These are phyloP conservation scores for Cydonia oblonga DNA, from an alignment of 331 rosid genomes.

Conservation along the genomic window DNA sequence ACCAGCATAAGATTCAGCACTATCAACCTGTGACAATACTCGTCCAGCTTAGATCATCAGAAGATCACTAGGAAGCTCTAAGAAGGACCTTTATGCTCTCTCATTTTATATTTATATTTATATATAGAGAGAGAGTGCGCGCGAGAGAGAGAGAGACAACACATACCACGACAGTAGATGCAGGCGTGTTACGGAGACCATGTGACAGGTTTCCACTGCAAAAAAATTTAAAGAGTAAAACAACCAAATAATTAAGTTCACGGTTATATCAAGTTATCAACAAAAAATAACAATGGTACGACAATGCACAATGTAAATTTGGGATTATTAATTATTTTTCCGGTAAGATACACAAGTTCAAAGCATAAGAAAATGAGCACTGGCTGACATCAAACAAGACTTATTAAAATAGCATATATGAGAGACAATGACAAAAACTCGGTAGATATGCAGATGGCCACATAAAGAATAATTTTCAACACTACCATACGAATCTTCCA, in stretches of 20 bases:
- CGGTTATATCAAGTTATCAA: neutral
- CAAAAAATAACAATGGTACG: neutral
- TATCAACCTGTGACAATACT: conserved; percentile 45
- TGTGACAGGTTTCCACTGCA: conserved; percentile 72
- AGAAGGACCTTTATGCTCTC: no score
- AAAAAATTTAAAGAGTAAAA: neutral
- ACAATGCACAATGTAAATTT: neutral
- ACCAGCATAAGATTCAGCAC: conserved; percentile 67
- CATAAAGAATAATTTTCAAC: neutral
- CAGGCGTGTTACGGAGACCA: conserved; percentile 77
- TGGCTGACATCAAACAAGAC: neutral
- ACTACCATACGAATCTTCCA: neutral
- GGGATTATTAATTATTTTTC: neutral
- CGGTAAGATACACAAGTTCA: neutral
- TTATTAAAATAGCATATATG: neutral
- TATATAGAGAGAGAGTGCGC: no score
- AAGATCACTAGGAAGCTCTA: no score
- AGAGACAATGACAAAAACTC: neutral
- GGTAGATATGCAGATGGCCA: neutral
- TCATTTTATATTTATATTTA: no score
- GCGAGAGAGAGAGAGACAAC: neutral
- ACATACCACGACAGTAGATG: conserved; percentile 58
- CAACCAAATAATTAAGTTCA: conserved; percentile 1
- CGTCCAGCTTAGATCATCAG: neutral
- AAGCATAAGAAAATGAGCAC: neutral